Conservation (phyloP, 495 filamentous ascomycete genomes). For the Corynascus novoguineensis region DNA sequence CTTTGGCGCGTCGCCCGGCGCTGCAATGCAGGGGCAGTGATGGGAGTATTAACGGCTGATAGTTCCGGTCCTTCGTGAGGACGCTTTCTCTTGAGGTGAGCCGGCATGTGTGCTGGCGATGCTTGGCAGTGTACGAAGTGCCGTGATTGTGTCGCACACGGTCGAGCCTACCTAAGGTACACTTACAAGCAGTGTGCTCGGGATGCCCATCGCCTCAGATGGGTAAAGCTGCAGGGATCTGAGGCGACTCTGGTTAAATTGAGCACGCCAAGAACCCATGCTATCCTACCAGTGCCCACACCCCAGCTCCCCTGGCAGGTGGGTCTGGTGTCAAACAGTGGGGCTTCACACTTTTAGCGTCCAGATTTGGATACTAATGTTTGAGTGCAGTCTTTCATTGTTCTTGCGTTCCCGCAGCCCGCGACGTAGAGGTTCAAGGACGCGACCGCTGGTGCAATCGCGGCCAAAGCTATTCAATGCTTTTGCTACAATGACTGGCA, state of each 20-base stretch:
- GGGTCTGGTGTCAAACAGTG: neutral
- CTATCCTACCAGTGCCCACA: neutral
- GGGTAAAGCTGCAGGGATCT: neutral
- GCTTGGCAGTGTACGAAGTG: neutral
- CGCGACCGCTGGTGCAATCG: neutral
- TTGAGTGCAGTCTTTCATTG: neutral
- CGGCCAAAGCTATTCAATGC: neutral
- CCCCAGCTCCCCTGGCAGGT: neutral
- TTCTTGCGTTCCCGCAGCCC: neutral
- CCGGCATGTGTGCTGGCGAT: slow-evolving; percentile 25
- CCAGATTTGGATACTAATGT: neutral
- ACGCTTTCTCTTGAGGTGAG: slow-evolving; percentile 40
- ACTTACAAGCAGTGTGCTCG: too few relatives aligned
- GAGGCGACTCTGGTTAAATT: neutral
- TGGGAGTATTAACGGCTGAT: neutral
- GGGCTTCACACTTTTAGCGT: neutral
- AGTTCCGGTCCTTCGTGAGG: slow-evolving; percentile 19
- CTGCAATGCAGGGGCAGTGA: slow-evolving; percentile 9
- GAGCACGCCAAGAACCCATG: neutral
- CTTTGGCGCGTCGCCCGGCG: slow-evolving; percentile 43
- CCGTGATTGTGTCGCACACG: neutral
- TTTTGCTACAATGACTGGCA: slow-evolving; percentile 24
- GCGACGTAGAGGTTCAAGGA: neutral
- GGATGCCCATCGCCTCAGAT: too few relatives aligned
- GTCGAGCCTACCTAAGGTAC: too few relatives aligned